Evolutionary conservation across 2,329 filamentous ascomycete species (phyloP), one percentile per base, ranked within the genome.

Genomic region (Beauveria medogensis): DNA sequence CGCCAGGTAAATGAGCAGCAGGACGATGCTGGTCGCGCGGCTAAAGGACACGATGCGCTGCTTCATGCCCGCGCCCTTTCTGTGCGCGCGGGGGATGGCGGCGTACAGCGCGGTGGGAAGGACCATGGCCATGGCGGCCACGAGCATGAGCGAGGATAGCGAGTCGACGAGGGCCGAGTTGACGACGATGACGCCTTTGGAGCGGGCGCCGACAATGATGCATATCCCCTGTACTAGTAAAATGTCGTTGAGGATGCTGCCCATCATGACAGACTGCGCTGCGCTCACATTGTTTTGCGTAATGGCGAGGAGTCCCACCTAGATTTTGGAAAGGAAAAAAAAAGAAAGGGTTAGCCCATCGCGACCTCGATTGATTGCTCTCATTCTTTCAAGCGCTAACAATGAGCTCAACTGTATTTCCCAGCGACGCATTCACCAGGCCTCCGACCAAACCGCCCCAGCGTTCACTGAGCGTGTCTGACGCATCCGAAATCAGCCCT

Each of bases 241-340:
- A 44, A 63, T 64, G 54, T 64, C 63, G 20, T 62, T 63, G 41
- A 64, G 62, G 50, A 64, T 64, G 48, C 63, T 64, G 55, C 63
- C 63, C 41, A 64, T 58, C 63, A 64, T 64, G 51, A 46, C 58
- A 16, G 63, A 64, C 41, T 64, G 63, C 8, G 63, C 63, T 6
- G 60, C 54, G n/a, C 62, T 30, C 8, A 63, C 54, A 34, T 64
- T 62, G 60, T 63, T 55, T 18, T 60, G 55, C 18, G 60, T 44
- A 22, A 64, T 62, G 52, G 63, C 63, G 14, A 64, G 52, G 1
- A 64, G 26, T 20, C 63, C 63, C 18, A 64, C 62, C 63, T 64
- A 16, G 20, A 41, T 22, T 16, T 5, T 5, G 10, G 24, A 20
- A 16, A 28, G n/a, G 16, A 34, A 8, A 2, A 16, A 24, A 24